These are phyloP conservation scores for Penstemon eatonii DNA, from an alignment of 257 asterid species.

Conservation along the genomic window DNA sequence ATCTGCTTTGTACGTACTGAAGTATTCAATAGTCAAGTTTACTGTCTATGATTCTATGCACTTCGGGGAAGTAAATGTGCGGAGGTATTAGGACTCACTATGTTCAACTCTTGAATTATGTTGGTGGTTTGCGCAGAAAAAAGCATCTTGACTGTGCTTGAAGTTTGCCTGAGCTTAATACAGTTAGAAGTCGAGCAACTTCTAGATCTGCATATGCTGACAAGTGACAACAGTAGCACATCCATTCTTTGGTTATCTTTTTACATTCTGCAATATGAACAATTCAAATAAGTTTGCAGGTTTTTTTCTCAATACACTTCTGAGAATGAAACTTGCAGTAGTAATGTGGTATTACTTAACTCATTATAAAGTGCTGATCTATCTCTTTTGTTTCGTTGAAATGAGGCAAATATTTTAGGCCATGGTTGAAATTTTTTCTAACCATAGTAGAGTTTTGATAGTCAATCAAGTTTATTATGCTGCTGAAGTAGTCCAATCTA, in stretches of 20 bases:
- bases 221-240: too few species aligned
- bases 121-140: too few species aligned
- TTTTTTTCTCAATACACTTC: not conserved
- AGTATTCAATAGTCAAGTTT: too few species aligned
- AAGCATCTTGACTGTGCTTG: not conserved
- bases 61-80: too few species aligned
- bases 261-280: not conserved
- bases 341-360: not conserved
- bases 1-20: too few species aligned
- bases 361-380: too few species aligned
- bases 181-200: not conserved
- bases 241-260: too few species aligned
- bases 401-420: not conserved
- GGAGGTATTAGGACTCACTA: too few species aligned
- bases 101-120: too few species aligned
- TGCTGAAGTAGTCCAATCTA: not conserved
- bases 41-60: too few species aligned
- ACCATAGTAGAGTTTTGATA: not conserved
- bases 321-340: not conserved
- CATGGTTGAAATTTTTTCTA: constrained; percentile 6
- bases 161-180: not conserved
- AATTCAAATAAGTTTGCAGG: not conserved
- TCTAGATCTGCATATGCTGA: too few species aligned
- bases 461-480: constrained; percentile 1
- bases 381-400: not conserved